Conservation (phyloP, 1,284 basidiomycete genomes). For the Naganishia liquefaciens region DNA sequence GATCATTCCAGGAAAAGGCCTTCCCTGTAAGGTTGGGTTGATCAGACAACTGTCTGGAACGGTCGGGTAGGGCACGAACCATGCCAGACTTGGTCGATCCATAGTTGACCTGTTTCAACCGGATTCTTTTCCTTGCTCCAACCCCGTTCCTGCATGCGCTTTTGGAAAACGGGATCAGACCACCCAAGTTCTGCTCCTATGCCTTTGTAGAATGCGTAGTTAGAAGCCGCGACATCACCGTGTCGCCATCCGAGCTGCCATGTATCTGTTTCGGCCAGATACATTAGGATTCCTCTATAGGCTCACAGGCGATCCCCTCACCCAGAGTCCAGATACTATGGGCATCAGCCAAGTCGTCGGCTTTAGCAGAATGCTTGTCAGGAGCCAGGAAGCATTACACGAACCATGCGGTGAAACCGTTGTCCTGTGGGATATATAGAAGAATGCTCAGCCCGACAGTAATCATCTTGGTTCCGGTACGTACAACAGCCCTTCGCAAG, state of each 20-base stretch:
- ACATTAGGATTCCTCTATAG: background rate
- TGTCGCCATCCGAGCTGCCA: slow-evolving; percentile 52
- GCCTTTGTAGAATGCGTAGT: slow-evolving; percentile 51
- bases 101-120: slow-evolving; percentile 37
- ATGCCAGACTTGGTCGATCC: slow-evolving; percentile 41
- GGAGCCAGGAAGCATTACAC: background rate
- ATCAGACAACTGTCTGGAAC: background rate
- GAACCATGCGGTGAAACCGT: slow-evolving; percentile 55
- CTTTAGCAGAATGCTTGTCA: background rate
- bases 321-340: slow-evolving; percentile 60
- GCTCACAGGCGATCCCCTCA: slow-evolving; percentile 60
- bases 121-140: slow-evolving; percentile 38
- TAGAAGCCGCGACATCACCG: slow-evolving; percentile 61
- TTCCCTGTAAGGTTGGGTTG: background rate
- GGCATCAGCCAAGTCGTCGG: slow-evolving; percentile 51
- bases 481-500: slow-evolving; percentile 36
- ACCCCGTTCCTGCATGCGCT: slow-evolving; percentile 56
- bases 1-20: slow-evolving; percentile 19
- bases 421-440: slow-evolving; percentile 46
- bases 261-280: background rate
- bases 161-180: slow-evolving; percentile 66
- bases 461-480: background rate
- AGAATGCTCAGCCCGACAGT: background rate
- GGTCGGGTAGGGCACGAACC: slow-evolving; percentile 1
- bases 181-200: slow-evolving; percentile 59